A percentile compares a stretch with the other conserved stretches of the same genome.
phyloP scores from a whole-genome alignment of 1,284 basidiomycete species.

The Boletellus dicymbophilus region DNA sequence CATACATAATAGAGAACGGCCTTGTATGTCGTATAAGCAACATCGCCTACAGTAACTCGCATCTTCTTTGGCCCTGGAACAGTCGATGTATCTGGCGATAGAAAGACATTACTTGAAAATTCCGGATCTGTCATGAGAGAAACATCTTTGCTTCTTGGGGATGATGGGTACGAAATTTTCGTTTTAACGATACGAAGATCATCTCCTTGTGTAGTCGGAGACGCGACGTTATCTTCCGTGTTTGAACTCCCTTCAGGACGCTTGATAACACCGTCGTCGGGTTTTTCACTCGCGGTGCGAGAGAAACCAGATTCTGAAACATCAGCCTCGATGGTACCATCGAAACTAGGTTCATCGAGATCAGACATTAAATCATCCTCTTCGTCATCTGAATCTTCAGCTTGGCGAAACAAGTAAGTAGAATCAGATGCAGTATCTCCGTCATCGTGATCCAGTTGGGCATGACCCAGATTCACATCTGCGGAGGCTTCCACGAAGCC shows the following conservation, averaged over 20 bases:
- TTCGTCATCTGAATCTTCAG: constrained; percentile 67
- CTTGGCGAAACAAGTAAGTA: constrained; percentile 37
- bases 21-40: constrained; percentile 82
- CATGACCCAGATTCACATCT: constrained; percentile 15
- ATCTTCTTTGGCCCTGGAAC: constrained; percentile 48
- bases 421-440: constrained; percentile 26
- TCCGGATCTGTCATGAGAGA: constrained; percentile 19
- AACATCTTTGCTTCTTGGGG: constrained; percentile 28
- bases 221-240: background rate
- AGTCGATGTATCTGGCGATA: background rate
- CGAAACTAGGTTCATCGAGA: constrained; percentile 33
- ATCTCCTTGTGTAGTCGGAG: constrained; percentile 6
- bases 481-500: constrained; percentile 60
- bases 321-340: constrained; percentile 27
- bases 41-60: constrained; percentile 71
- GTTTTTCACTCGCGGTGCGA: background rate
- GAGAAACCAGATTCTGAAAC: constrained; percentile 6
- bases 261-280: constrained; percentile 9
- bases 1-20: constrained; percentile 83
- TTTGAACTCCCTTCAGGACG: constrained; percentile 7
- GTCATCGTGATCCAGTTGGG: constrained; percentile 25
- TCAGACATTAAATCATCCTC: constrained; percentile 39
- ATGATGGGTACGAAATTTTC: constrained; percentile 38
- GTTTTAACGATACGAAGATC: constrained; percentile 32
- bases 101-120: background rate